Evolutionary conservation across 768 basidiomycete species (phyloP).

Genomic region (Termitomyces titanicus): DNA sequence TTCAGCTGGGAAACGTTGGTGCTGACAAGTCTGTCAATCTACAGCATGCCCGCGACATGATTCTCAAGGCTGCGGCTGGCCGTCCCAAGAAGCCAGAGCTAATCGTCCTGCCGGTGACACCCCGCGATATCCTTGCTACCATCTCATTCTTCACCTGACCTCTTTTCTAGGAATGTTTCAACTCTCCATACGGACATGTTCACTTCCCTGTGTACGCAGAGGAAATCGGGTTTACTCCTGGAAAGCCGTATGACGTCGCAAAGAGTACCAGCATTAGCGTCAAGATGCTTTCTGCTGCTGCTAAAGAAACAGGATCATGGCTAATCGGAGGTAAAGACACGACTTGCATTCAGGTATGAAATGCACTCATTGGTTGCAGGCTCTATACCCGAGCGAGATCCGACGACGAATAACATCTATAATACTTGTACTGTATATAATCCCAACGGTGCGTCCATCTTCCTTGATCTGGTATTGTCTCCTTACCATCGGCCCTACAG

Average conservation of each 20-base stretch:
- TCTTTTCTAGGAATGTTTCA: conserved; percentile 72
- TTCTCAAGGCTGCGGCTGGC: conserved; percentile 59
- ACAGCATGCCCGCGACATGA: conserved; percentile 75
- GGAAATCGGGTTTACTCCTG: conserved; percentile 60
- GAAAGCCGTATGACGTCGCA: conserved; percentile 52
- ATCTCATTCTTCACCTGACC: conserved; percentile 2
- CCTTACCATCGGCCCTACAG: conserved; percentile 33
- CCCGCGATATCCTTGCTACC: neutral
- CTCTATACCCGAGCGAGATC: conserved; percentile 86
- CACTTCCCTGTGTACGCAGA: conserved; percentile 87
- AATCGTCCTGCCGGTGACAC: conserved; percentile 80
- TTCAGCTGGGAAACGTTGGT: conserved; percentile 81
- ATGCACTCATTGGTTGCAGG: conserved; percentile 42
- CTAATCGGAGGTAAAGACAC: conserved; percentile 78
- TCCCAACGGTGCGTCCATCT: conserved; percentile 51
- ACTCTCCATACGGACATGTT: conserved; percentile 77
- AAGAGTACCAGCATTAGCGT: conserved; percentile 70
- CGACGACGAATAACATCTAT: conserved; percentile 63
- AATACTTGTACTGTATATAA: conserved; percentile 94
- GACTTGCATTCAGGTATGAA: neutral
- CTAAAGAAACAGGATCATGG: conserved; percentile 79
- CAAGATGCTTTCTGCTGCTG: conserved; percentile 74
- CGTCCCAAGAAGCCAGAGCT: conserved; percentile 62
- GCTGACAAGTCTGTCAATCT: conserved; percentile 77
- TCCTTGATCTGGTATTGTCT: neutral